Evolutionary conservation across 345 rosid species (phyloP).

Genomic region (Fremontodendron californicum): DNA sequence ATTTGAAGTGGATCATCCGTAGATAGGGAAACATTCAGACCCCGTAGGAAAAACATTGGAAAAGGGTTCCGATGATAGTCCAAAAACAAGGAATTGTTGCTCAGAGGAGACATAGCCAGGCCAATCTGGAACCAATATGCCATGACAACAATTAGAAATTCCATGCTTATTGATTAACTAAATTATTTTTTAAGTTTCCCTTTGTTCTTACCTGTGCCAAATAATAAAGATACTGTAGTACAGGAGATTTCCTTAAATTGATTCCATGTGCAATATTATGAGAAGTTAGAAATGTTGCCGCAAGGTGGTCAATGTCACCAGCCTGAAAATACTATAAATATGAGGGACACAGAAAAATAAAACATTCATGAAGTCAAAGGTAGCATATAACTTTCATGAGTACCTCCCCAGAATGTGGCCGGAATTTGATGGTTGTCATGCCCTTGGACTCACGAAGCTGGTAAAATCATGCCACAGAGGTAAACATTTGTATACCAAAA

Average conservation of each 20-base stretch:
- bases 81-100: conserved; percentile 95
- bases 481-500: conserved; percentile 15
- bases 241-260: conserved; percentile 98
- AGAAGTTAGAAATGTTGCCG: conserved; percentile 91
- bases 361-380: not conserved
- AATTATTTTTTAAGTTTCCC: not conserved
- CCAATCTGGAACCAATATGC: conserved; percentile 61
- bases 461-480: conserved; percentile 17
- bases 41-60: conserved; percentile 86
- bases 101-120: conserved; percentile 97
- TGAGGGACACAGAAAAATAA: conserved; percentile 8
- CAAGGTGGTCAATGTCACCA: conserved; percentile 98
- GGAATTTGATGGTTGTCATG: conserved; percentile 90
- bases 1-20: conserved; percentile 99
- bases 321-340: conserved; percentile 53
- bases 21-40: conserved; percentile 95
- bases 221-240: conserved; percentile 96
- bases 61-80: conserved; percentile 96
- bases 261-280: conserved; percentile 98
- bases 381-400: conserved; percentile 1
- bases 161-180: not conserved
- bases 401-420: conserved; percentile 99
- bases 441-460: conserved; percentile 99
- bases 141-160: conserved; percentile 20
- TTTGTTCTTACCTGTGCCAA: conserved; percentile 68